These are phyloP conservation scores for Lactarius vividus DNA, from an alignment of 768 basidiomycete genomes.

Conservation along the genomic window DNA sequence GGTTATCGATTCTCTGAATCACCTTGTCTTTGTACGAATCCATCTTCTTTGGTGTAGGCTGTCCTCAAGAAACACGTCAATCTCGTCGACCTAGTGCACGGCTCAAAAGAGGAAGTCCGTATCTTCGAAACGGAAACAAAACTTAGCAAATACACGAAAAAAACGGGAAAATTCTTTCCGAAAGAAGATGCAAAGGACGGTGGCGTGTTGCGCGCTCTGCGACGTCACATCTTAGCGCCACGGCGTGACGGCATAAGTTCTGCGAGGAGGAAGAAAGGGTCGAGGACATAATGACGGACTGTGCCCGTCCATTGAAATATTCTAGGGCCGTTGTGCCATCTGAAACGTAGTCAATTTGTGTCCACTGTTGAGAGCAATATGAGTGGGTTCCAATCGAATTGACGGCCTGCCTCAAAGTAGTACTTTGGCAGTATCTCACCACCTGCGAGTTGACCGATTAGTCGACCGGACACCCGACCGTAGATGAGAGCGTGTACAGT, in stretches of 20 bases:
- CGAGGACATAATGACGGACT: not conserved
- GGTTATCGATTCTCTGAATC: not conserved
- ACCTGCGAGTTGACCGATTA: no score
- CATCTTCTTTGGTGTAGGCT: not conserved
- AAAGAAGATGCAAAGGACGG: constrained; percentile 32
- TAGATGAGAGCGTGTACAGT: no score
- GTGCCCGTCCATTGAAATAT: not conserved
- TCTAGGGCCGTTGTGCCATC: not conserved
- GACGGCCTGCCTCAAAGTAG: no score
- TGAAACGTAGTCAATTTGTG: not conserved
- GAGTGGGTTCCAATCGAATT: no score
- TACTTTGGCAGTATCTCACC: no score
- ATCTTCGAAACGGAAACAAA: constrained; percentile 29
- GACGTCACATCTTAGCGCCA: constrained; percentile 30
- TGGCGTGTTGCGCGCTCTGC: constrained; percentile 33
- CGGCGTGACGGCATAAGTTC: not conserved
- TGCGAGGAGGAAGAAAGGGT: not conserved
- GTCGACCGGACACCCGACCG: no score
- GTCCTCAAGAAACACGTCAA: constrained; percentile 31
- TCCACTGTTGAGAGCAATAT: not conserved
- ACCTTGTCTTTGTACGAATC: not conserved
- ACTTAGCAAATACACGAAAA: constrained; percentile 31
- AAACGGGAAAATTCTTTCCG: constrained; percentile 31
- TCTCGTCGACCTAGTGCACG: constrained; percentile 35
- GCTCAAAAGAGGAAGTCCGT: constrained; percentile 23